Evolutionary conservation across 495 filamentous ascomycete genomes (phyloP), one percentile per base, ranked within the genome.

Genomic region (Corynascus novoguineensis): DNA sequence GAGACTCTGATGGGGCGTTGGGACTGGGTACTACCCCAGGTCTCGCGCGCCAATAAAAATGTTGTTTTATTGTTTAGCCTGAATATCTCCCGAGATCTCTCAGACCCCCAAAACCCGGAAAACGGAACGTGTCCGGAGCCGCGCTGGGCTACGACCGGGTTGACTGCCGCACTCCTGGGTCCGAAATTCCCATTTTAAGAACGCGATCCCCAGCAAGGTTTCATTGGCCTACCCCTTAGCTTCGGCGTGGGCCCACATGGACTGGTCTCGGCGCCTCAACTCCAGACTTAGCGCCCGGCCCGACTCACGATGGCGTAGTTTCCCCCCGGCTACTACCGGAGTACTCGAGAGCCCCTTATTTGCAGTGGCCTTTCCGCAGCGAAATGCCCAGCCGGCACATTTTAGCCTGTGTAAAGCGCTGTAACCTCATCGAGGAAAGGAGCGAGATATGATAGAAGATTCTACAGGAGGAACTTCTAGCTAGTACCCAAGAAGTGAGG

Each of bases 141-240:
- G 37, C 35, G 11, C 40, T 44, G 21, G 24, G 41, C 41, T 45
- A 24, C 11, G 27, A 45, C 21, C 41, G 21, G 41, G 41, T 24
- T 15, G 41, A 41, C 41, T 45, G 21, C 21, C 41, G 21, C 41
- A 24, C 2, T 10, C 21, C 24, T 45, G 41, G 41, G 21, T 45
- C 41, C 41, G 41, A 45, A 11, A 45, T 45, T 45, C 41, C 41
- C 41, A 27, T 15, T 45, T 45, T 27, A 11, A 45, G 41, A 45
- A 45, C 10, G 5, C 12, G 22, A 11, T 9, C 12, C 4, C 37
- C 37, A 14, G 7, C n/a, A 41, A 41, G 37, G 37, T 41, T 1
- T 8, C 37, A 41, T 41, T 41, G 44, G n/a, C 25, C 4, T 1
- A 47, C 29, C 44, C 40, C 40, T 41, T 12, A 27, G 40, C 19